Conservation (phyloP, 768 basidiomycete species). For the Candolleomyces aberdarensis region DNA sequence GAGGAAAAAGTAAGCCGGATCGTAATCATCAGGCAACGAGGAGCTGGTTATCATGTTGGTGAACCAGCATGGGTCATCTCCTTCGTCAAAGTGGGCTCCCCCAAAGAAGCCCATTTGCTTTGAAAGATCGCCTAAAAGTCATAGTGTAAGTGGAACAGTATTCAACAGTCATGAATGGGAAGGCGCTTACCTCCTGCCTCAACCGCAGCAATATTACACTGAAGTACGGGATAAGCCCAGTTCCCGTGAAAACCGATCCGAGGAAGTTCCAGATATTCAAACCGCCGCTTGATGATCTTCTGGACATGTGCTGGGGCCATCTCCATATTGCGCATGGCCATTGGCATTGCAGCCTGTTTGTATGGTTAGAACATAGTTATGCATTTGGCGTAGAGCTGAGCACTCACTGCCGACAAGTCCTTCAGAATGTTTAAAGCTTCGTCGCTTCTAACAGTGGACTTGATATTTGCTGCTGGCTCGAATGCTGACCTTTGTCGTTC, state of each 20-base stretch:
- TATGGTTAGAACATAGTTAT: neutral
- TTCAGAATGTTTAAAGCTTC: neutral
- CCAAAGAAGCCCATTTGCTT: neutral
- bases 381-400: neutral
- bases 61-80: neutral
- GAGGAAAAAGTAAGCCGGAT: neutral
- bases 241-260: neutral
- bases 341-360: neutral
- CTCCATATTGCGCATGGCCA: neutral
- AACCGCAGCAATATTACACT: neutral
- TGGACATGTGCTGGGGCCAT: neutral
- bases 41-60: neutral
- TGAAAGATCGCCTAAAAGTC: neutral
- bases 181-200: neutral
- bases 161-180: neutral
- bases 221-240: neutral
- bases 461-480: neutral
- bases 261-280: neutral
- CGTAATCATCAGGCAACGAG: neutral
- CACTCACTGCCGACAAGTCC: neutral
- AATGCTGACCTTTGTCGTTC: neutral
- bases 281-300: neutral
- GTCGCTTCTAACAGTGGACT: neutral
- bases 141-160: neutral
- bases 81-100: neutral